phyloP scores from a whole-genome alignment of 495 filamentous ascomycete species.

The Chaetomium cochliodes region DNA sequence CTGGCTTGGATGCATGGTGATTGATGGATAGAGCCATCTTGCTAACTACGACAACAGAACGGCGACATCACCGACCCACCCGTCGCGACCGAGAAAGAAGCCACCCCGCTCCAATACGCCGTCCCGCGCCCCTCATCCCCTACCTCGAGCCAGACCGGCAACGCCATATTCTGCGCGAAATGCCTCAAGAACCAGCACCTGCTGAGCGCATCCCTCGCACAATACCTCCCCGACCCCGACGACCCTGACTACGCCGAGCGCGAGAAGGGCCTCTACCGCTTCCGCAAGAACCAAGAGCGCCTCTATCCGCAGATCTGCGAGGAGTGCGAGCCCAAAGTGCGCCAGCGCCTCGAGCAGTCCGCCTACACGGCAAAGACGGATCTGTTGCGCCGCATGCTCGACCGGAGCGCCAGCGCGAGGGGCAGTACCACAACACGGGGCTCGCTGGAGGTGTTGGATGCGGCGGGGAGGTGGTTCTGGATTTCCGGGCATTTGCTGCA shows the following conservation, averaged over 20 bases:
- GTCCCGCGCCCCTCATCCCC: conserved; percentile 38
- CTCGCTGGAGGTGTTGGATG: conserved; percentile 54
- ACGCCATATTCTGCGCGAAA: conserved; percentile 65
- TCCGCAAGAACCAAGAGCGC: conserved; percentile 63
- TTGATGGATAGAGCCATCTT: neutral
- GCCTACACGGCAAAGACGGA: conserved; percentile 79
- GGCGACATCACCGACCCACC: conserved; percentile 87
- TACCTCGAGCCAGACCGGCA: conserved; percentile 33
- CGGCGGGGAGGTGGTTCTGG: conserved; percentile 50
- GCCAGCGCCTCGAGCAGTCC: conserved; percentile 61
- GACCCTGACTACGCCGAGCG: conserved; percentile 57
- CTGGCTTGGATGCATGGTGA: neutral
- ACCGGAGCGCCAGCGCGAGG: conserved; percentile 53
- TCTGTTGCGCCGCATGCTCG: conserved; percentile 68
- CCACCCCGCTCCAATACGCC: conserved; percentile 40
- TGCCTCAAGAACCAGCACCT: conserved; percentile 84
- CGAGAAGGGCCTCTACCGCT: conserved; percentile 56
- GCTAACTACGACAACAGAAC: conserved; percentile 50
- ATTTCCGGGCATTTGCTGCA: conserved; percentile 55
- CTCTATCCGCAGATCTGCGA: conserved; percentile 83
- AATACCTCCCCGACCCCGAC: conserved; percentile 68
- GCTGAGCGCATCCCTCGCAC: conserved; percentile 62
- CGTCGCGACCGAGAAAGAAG: conserved; percentile 45
- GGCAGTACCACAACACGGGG: conserved; percentile 40
- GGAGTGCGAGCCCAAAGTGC: conserved; percentile 67